A percentile compares a stretch with the other conserved stretches of the same genome.
Conservation (phyloP, 129 eudicot species). For the Centella asiatica region DNA sequence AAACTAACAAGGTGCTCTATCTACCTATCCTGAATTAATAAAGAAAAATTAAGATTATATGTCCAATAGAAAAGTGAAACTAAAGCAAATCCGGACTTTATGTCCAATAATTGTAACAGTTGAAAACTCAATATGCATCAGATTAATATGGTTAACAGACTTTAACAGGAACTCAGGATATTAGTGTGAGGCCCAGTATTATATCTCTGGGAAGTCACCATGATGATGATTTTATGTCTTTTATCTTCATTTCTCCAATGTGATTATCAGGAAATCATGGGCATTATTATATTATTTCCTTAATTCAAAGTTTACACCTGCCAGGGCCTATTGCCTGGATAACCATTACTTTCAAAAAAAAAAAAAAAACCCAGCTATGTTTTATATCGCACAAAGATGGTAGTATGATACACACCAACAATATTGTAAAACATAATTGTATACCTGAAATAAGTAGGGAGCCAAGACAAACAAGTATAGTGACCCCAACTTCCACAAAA, state of each 20-base stretch:
- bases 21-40: too few relatives aligned
- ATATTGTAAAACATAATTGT: neutral
- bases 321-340: neutral
- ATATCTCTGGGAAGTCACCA: neutral
- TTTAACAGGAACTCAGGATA: too few relatives aligned
- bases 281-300: too few relatives aligned
- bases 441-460: slow-evolving; percentile 96
- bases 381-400: neutral
- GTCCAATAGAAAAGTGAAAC: too few relatives aligned
- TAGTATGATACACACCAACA: too few relatives aligned
- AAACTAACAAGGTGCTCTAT: neutral
- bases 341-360: neutral
- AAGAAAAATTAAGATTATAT: neutral
- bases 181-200: neutral
- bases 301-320: neutral
- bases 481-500: slow-evolving; percentile 99
- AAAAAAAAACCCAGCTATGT: neutral
- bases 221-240: neutral
- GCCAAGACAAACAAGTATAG: slow-evolving; percentile 93
- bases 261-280: too few relatives aligned
- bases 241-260: too few relatives aligned
- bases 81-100: too few relatives aligned
- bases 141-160: neutral
- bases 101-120: neutral
- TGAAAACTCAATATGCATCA: neutral